Conservation (phyloP, 2,329 filamentous ascomycete species). For the Penicillium hordei region DNA sequence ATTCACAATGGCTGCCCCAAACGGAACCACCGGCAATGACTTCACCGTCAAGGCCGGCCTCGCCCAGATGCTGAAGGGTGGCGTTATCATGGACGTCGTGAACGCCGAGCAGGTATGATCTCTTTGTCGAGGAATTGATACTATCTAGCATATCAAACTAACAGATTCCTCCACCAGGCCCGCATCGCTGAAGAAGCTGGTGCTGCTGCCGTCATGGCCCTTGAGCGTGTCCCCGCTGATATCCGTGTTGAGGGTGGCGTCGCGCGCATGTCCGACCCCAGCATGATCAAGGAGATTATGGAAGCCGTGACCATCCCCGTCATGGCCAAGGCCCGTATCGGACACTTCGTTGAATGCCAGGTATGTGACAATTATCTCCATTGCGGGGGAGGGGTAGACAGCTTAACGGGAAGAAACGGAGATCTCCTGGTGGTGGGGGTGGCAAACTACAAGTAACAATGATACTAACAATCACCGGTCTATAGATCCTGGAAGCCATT, state of each 20-base stretch:
- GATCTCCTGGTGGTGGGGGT: not conserved
- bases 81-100: slow-evolving; percentile 99
- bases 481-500: slow-evolving; percentile 84
- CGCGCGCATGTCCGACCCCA: slow-evolving; percentile 92
- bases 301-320: slow-evolving; percentile 92
- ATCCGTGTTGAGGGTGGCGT: slow-evolving; percentile 92
- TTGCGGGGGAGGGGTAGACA: slow-evolving; percentile 5
- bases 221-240: slow-evolving; percentile 95
- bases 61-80: slow-evolving; percentile 97
- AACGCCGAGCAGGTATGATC: slow-evolving; percentile 71
- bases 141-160: not conserved
- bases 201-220: slow-evolving; percentile 94
- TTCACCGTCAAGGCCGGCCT: slow-evolving; percentile 94
- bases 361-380: slow-evolving; percentile 38
- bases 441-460: not conserved
- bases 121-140: not conserved
- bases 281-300: slow-evolving; percentile 95
- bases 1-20: slow-evolving; percentile 39
- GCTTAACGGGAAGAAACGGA: not conserved
- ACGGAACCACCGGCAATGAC: slow-evolving; percentile 48
- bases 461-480: slow-evolving; percentile 3
- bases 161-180: slow-evolving; percentile 54
- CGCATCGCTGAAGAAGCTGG: slow-evolving; percentile 97
- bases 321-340: slow-evolving; percentile 98
- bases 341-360: slow-evolving; percentile 96